Conservation (phyloP, 345 rosid species). For the Eucalyptus cladocalyx region DNA sequence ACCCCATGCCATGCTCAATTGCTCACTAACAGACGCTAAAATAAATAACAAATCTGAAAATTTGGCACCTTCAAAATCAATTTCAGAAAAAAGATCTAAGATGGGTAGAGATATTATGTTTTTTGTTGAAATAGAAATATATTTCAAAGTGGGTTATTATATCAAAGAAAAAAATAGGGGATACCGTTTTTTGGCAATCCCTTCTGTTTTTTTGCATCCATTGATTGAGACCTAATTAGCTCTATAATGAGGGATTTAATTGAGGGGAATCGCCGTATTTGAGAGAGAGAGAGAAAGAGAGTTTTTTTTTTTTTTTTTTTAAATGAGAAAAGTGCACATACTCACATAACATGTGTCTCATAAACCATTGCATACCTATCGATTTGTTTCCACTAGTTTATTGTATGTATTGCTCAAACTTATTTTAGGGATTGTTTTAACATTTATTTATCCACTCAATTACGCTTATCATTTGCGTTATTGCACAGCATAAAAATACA, state of each 20-base stretch:
- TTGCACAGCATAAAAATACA: background rate
- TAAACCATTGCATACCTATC: background rate
- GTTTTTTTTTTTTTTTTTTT: too few species aligned
- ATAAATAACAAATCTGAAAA: too few species aligned
- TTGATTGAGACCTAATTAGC: background rate
- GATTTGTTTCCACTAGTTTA: background rate
- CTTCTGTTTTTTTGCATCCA: background rate
- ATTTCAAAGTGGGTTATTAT: too few species aligned
- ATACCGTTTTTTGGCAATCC: background rate
- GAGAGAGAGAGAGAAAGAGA: background rate
- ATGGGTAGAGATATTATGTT: background rate
- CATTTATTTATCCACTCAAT: too few species aligned
- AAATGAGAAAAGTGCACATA: too few species aligned
- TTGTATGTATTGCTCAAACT: background rate
- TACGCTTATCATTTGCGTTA: background rate
- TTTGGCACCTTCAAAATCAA: background rate
- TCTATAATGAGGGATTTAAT: background rate
- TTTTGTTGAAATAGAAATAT: background rate
- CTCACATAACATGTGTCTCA: background rate
- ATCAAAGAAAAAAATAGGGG: background rate
- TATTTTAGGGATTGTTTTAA: background rate
- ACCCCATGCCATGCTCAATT: too few species aligned
- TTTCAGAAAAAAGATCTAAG: background rate
- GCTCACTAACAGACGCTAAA: too few species aligned
- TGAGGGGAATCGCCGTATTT: background rate